phyloP scores from a whole-genome alignment of 179 eudicot genomes.

The Vitellaria paradoxa region DNA sequence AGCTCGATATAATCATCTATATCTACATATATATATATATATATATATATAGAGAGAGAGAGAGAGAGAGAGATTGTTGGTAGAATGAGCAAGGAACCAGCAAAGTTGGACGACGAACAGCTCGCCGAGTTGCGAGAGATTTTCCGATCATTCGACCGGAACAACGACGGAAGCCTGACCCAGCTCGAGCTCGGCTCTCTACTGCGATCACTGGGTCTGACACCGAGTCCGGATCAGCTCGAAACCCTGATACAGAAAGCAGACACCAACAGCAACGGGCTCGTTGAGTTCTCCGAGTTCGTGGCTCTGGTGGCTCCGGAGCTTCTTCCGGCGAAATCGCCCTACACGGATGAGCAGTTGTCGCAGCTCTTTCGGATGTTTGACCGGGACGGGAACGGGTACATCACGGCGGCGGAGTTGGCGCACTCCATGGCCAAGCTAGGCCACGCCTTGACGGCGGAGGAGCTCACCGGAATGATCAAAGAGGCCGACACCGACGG shows the following conservation, averaged over 20 bases:
- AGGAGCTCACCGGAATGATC: slow-evolving; percentile 74
- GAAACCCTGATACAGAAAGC: slow-evolving; percentile 54
- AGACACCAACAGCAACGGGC: slow-evolving; percentile 60
- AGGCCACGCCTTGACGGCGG: slow-evolving; percentile 65
- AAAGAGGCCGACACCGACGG: slow-evolving; percentile 79
- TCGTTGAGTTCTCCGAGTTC: slow-evolving; percentile 70
- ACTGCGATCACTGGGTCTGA: slow-evolving; percentile 51
- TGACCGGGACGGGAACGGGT: slow-evolving; percentile 83
- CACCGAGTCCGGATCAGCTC: slow-evolving; percentile 59
- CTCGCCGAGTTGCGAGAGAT: slow-evolving; percentile 56
- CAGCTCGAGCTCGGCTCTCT: slow-evolving; percentile 68
- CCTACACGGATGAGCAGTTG: slow-evolving; percentile 83
- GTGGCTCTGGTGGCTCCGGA: slow-evolving; percentile 75
- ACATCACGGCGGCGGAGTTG: slow-evolving; percentile 63
- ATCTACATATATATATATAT: neutral
- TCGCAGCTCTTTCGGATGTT: slow-evolving; percentile 73
- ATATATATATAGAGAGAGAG: too few relatives aligned
- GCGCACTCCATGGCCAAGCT: slow-evolving; percentile 74
- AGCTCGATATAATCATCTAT: neutral
- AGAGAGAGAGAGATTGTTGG: too few relatives aligned
- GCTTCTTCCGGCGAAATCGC: slow-evolving; percentile 77
- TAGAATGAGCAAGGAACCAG: slow-evolving; percentile 34
- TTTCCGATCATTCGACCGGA: slow-evolving; percentile 63
- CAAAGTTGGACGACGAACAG: slow-evolving; percentile 59
- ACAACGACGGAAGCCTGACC: slow-evolving; percentile 67